Evolutionary conservation across 306 rosid genomes (phyloP).

Genomic region (Mucuna pruriens): DNA sequence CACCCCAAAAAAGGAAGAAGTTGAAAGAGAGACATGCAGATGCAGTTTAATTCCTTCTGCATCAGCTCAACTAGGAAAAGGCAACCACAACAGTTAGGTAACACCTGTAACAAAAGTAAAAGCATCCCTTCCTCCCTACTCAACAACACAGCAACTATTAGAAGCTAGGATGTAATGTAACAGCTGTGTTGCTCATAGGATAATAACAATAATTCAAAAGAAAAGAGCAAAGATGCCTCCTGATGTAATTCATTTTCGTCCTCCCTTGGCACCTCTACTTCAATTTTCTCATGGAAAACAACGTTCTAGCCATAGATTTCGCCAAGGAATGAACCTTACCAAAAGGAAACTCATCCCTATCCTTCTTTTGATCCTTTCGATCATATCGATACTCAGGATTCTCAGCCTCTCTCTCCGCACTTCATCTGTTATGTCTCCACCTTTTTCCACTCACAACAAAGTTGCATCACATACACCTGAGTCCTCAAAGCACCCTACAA

Average conservation of each 20-base stretch:
- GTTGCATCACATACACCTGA: constrained; percentile 21
- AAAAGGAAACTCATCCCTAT: constrained; percentile 67
- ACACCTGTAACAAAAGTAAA: constrained; percentile 74
- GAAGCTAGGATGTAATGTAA: constrained; percentile 42
- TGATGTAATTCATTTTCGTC: constrained; percentile 51
- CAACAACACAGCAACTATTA: constrained; percentile 46
- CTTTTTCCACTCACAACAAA: constrained; percentile 35
- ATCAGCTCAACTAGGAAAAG: constrained; percentile 29
- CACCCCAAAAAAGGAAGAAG: not conserved
- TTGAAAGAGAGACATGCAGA: not conserved
- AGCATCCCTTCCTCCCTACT: constrained; percentile 64
- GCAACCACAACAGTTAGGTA: constrained; percentile 48
- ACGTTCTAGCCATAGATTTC: constrained; percentile 39
- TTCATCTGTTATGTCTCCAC: constrained; percentile 44
- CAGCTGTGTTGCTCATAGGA: constrained; percentile 26
- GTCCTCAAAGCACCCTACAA: constrained; percentile 38
- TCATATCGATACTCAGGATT: constrained; percentile 64
- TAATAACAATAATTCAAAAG: not conserved
- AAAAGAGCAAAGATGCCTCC: constrained; percentile 61
- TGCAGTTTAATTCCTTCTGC: not conserved
- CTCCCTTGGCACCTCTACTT: constrained; percentile 47
- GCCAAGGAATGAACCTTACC: constrained; percentile 57
- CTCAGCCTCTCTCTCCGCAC: constrained; percentile 56
- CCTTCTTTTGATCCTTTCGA: constrained; percentile 67
- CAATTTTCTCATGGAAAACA: constrained; percentile 48